These are phyloP conservation scores for Hysterium pulicare DNA, from an alignment of 2,329 filamentous ascomycete genomes.

Conservation along the genomic window DNA sequence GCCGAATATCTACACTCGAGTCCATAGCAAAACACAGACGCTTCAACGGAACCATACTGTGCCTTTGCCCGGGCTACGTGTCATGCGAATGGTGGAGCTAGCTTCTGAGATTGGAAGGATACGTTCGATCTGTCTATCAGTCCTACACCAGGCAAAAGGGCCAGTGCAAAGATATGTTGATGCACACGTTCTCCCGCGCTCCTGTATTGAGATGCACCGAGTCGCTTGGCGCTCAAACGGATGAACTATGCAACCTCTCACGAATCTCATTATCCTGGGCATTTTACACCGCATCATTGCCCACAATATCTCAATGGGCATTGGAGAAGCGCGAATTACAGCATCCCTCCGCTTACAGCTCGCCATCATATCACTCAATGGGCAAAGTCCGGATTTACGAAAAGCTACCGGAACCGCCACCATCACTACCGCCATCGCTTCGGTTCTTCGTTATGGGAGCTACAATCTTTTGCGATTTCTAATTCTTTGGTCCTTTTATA, in stretches of 20 bases:
- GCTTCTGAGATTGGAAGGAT: conserved; percentile 18
- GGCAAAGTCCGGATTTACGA: too few relatives aligned
- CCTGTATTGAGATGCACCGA: too few relatives aligned
- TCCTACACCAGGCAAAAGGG: conserved; percentile 11
- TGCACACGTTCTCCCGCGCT: conserved; percentile 9
- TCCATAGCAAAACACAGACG: conserved; percentile 67
- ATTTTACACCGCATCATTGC: too few relatives aligned
- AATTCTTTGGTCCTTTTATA: too few relatives aligned
- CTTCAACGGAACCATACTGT: conserved; percentile 41
- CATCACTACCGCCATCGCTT: background rate
- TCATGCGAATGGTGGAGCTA: conserved; percentile 21
- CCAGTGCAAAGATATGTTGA: conserved; percentile 8
- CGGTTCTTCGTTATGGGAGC: background rate
- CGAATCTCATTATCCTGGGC: too few relatives aligned
- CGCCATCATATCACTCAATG: too few relatives aligned
- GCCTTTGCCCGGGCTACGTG: conserved; percentile 36
- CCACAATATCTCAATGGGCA: too few relatives aligned
- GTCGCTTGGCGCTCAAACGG: too few relatives aligned
- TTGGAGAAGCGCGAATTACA: too few relatives aligned
- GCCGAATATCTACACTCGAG: conserved; percentile 67
- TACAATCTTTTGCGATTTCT: background rate
- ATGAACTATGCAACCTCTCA: too few relatives aligned
- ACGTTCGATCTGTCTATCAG: conserved; percentile 5
- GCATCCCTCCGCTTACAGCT: too few relatives aligned
- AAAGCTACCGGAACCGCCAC: too few relatives aligned